Conservation (phyloP, 2,329 filamentous ascomycete species). For the Talaromyces sp. region DNA sequence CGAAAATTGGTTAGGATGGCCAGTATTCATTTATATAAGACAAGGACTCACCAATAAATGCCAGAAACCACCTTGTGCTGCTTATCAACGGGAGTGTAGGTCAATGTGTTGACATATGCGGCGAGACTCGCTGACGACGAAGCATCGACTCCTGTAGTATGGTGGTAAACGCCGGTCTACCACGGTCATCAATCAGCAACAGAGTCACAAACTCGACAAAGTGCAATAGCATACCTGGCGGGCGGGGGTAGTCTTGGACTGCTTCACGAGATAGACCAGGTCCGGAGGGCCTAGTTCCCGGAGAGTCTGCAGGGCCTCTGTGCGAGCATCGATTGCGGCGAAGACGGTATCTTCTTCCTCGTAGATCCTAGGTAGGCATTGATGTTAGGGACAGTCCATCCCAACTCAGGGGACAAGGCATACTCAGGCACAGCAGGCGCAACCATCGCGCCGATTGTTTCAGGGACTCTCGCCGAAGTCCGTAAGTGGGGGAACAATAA, state of each 20-base stretch:
- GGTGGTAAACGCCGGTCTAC: conserved; percentile 84
- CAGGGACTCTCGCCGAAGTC: conserved; percentile 7
- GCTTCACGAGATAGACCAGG: conserved; percentile 88
- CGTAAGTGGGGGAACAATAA: neutral
- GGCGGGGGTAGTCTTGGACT: conserved; percentile 54
- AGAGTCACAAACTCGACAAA: neutral
- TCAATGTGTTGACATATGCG: conserved; percentile 97
- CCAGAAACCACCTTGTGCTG: conserved; percentile 88
- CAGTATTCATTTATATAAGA: neutral
- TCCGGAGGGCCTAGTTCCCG: conserved; percentile 95
- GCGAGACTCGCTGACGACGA: conserved; percentile 95
- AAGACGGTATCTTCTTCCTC: conserved; percentile 85
- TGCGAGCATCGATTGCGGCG: conserved; percentile 83
- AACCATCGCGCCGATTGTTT: conserved; percentile 53
- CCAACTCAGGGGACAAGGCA: conserved; percentile 35
- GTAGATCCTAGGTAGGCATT: conserved; percentile 62
- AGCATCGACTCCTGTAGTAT: conserved; percentile 94
- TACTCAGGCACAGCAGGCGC: conserved; percentile 73
- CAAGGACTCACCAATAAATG: conserved; percentile 71
- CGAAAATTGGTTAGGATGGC: conserved; percentile 9
- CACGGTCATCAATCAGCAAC: conserved; percentile 2
- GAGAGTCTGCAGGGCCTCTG: conserved; percentile 77
- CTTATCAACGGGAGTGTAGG: conserved; percentile 80
- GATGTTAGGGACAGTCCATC: conserved; percentile 18
- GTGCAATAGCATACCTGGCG: conserved; percentile 48